Evolutionary conservation across 2,329 filamentous ascomycete genomes (phyloP), one percentile per base, ranked within the genome.

Genomic region (Esteya vermicola): DNA sequence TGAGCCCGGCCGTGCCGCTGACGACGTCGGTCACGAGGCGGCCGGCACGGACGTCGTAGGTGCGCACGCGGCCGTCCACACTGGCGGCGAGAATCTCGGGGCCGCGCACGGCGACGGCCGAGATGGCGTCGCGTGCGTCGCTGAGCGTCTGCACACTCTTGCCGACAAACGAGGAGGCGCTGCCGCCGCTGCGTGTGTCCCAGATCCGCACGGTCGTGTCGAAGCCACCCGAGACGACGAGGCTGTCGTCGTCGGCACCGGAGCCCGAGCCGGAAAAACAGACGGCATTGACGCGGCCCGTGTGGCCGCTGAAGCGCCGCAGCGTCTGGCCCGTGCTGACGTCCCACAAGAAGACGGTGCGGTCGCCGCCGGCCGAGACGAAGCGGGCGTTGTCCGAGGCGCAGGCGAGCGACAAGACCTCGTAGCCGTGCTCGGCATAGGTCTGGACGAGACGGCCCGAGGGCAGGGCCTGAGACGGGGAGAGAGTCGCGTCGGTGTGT

Each of bases 311-410:
- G 58, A 89, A 91, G 22, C 91, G 72, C 19, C 84, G 72, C 21
- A 82, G 63, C 4, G 89, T 94, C 50, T 74, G 69, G 16, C 82
- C 85, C 3, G 78, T 81, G 35, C 80, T 69, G 0, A 96, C 91
- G 59, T 98, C 91, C 91, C 91, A 96, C 6, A 95, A 68, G 55
- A 95, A 95, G 0, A 94, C 85, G 45, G 74, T 70, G 50, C 89
- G 83, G 63, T 98, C 91, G 43, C 91, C 91, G 49, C 91, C 91
- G 1, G 76, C 74, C n/a, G 80, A 88, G 9, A 78, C 80, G 57
- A 98, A 95, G 33, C 76, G 76, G 48, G 85, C 73, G 59, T 98
- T 98, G 62, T 85, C 80, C 20, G 64, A 54, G 8, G 75, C 64
- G 37, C 95, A 81, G 39, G 73, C 68, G 30, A 98, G 68, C 48